Base-by-base conservation (phyloP, 2,329 filamentous ascomycete genomes). In the Colletotrichum sidae region DNA sequence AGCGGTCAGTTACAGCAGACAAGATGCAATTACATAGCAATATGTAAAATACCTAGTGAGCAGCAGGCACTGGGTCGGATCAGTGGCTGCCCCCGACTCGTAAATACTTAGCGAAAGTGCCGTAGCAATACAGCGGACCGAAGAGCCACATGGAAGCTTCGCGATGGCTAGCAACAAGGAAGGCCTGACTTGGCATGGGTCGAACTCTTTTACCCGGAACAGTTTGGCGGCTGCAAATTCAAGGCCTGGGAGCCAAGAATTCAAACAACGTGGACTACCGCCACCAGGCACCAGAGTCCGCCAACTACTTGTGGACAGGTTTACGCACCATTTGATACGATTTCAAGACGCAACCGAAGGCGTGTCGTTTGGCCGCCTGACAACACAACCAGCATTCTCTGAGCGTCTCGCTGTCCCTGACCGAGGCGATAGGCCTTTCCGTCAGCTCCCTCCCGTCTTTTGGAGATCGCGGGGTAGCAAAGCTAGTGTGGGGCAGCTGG, bases 391-490 rank as follows among this genome's bases (percentile, higher is more conserved):
- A 25, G 25, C 25, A 25, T 25, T 25, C 25, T 4, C 25, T 25
- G 25, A 25, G 25, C 25, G 1, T 25, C 25, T 25, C 25, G 25
- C 25, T 25, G 25, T 25, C 25, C 25, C 56, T 33, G 38, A 44
- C 42, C 13, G 42, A 44, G 42, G 42, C 42, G 17, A 33, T 13
- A 11, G 42, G 6, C 46, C 25, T 25, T 38, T 35, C 6, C 13
- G 46, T 15, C 25, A 25, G 46, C 35, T 13, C 46, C 46, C 1
- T 54, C 39, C 25, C 13, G 35, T 54, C 25, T 15, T 34, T 66
- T 62, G 42, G 58, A 57, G 63, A 63, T 47, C 47, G 63, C 63
- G 63, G 63, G 63, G 63, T 66, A 66, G n/a, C 45, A 56, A 13
- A 62, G 58, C 52, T 62, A 34, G 41, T 49, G 63, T 49, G 63